phyloP scores from a whole-genome alignment of 2,329 filamentous ascomycete species.

The Aciculosporium take region DNA sequence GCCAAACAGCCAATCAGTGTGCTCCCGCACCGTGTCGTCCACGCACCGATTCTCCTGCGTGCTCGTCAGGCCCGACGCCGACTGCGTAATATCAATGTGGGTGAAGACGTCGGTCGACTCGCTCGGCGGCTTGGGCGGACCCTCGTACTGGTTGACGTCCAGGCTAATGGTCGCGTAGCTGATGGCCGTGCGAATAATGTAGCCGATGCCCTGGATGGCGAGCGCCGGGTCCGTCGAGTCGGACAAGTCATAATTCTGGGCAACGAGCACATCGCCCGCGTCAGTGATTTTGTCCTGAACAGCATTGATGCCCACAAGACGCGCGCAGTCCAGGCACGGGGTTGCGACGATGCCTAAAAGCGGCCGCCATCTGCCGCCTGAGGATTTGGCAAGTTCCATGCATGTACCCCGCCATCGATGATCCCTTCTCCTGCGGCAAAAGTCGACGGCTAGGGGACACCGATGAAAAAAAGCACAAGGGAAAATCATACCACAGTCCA shows the following conservation, averaged over 20 bases:
- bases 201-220: slow-evolving; percentile 56
- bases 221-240: slow-evolving; percentile 56
- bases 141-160: slow-evolving; percentile 40
- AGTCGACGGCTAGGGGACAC: not conserved
- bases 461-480: not conserved
- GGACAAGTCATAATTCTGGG: slow-evolving; percentile 61
- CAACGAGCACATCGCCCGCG: not conserved
- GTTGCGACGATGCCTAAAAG: too few relatives aligned
- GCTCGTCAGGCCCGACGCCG: slow-evolving; percentile 56
- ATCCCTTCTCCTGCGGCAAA: not conserved
- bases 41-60: slow-evolving; percentile 42
- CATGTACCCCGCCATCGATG: too few relatives aligned
- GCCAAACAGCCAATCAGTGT: slow-evolving; percentile 72
- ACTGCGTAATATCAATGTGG: slow-evolving; percentile 61
- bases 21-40: slow-evolving; percentile 41
- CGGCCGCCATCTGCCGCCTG: too few relatives aligned
- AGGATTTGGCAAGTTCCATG: too few relatives aligned
- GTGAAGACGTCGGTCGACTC: slow-evolving; percentile 27
- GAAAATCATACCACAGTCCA: slow-evolving; percentile 55
- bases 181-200: slow-evolving; percentile 59
- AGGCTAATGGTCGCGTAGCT: slow-evolving; percentile 55
- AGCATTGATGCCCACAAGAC: too few relatives aligned
- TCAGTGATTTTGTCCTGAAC: not conserved
- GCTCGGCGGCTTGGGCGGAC: slow-evolving; percentile 26
- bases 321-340: too few relatives aligned